Conservation (phyloP, 1,284 basidiomycete genomes). For the Cystobasidiaceae sp. region DNA sequence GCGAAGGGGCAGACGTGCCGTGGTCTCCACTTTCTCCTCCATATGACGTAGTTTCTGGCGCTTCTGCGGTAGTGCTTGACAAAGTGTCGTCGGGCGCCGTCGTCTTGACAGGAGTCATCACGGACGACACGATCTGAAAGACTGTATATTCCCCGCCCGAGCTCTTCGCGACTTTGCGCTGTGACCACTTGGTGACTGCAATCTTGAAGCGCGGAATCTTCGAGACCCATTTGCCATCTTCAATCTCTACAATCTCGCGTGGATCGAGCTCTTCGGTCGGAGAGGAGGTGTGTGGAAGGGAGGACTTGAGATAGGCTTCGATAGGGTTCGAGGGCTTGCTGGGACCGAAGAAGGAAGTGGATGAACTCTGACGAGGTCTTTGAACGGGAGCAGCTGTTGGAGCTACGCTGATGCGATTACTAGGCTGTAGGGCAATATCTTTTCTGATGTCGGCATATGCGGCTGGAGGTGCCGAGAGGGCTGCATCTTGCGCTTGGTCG, state of each 20-base stretch:
- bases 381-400: not conserved
- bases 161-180: not conserved
- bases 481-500: too few relatives aligned
- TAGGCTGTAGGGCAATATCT: not conserved
- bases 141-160: constrained; percentile 12
- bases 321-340: not conserved
- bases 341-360: not conserved
- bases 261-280: not conserved
- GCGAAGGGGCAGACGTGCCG: too few relatives aligned
- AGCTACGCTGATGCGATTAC: not conserved
- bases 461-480: not conserved
- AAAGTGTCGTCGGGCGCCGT: not conserved
- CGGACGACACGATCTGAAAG: constrained; percentile 18
- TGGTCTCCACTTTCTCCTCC: not conserved
- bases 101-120: not conserved
- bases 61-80: too few relatives aligned
- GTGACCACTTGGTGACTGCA: not conserved
- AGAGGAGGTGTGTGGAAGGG: not conserved
- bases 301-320: constrained; percentile 9
- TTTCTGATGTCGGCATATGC: not conserved
- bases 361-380: too few relatives aligned
- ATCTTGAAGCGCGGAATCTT: constrained; percentile 5
- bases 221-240: constrained; percentile 7
- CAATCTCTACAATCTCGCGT: constrained; percentile 7
- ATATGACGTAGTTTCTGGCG: not conserved